These are phyloP conservation scores for Globisporangium abappressorium DNA, from an alignment of 352 stramenopile genomes.

Conservation along the genomic window DNA sequence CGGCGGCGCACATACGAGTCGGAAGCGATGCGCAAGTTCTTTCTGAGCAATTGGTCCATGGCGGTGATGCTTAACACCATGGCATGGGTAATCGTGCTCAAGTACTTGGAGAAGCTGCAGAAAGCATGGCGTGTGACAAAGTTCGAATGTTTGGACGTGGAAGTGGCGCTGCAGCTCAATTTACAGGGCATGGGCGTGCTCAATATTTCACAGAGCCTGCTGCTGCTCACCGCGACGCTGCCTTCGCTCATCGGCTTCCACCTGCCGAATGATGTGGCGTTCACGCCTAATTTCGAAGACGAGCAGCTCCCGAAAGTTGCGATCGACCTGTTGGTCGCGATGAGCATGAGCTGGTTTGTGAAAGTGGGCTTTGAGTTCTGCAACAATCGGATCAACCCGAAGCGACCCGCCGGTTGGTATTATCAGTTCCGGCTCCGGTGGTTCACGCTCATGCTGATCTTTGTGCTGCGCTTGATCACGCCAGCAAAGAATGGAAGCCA, in stretches of 20 bases:
- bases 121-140: constrained; percentile 30
- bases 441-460: constrained; percentile 30
- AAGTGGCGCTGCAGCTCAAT: constrained; percentile 41
- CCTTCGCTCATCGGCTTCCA: constrained; percentile 36
- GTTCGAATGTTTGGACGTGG: constrained; percentile 34
- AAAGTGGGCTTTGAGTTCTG: constrained; percentile 45
- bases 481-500: constrained; percentile 13
- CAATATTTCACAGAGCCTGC: constrained; percentile 35
- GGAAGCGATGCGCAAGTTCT: constrained; percentile 40
- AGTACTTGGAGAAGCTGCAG: constrained; percentile 40
- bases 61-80: constrained; percentile 49
- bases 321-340: constrained; percentile 35
- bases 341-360: constrained; percentile 53
- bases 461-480: constrained; percentile 23
- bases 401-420: constrained; percentile 28
- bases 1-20: constrained; percentile 10
- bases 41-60: constrained; percentile 39
- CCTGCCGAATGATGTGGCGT: constrained; percentile 24
- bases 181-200: constrained; percentile 43
- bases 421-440: constrained; percentile 34
- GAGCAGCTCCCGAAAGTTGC: constrained; percentile 17
- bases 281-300: constrained; percentile 22
- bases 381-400: constrained; percentile 31
- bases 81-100: constrained; percentile 35
- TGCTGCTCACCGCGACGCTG: constrained; percentile 31